Evolutionary conservation across 108 stramenopile species (phyloP), one percentile per base, ranked within the genome.

Genomic region (Schizochytrium sp.): DNA sequence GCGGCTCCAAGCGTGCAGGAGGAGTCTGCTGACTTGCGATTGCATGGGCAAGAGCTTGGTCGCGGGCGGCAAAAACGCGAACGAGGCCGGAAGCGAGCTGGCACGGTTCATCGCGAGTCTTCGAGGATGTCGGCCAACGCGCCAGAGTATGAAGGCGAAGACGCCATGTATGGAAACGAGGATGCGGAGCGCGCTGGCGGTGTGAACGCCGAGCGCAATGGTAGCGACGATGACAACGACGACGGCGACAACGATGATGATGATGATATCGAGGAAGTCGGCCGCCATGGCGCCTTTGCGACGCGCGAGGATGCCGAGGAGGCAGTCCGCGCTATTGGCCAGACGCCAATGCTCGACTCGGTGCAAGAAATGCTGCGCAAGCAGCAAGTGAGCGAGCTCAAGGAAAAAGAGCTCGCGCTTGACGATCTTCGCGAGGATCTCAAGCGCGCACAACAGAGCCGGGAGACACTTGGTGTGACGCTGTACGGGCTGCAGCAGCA

Each of bases 401-500:
- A 95, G 63, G 91, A 95, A n/a, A 87, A 95, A n/a, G 90, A 87
- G 45, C 72, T 88, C 55, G 94, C 95, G 88, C 63, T 95, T 44
- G 72, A 60, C 5, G 95, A 97, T 45, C 90, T 94, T 88, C 90
- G 93, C 25, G 93, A 94, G 34, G 87, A 63, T 34, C 57, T 91
- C 4, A 60, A 72, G 57, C 55, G 63, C 19, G 45, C 72, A 21
- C 92, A 92, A 48, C 14, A 87, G 83, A 72, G 55, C 8, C 90
- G 96, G 8, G 96, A 96, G 76, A 91, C 91, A 60, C 90, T 93
- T 10, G 96, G 95, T 47, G 95, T 96, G 34, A 92, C 95, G 76
- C 90, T 97, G 6, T 95, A 97, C 72, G 94, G 94, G 5, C 88
- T 96, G 89, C 96, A 97, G 87, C 95, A 96, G 72, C 96, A 96